A percentile compares a stretch with the other conserved stretches of the same genome.
Conservation (phyloP, 2,329 filamentous ascomycete species). For the Fusarium sacchari region DNA sequence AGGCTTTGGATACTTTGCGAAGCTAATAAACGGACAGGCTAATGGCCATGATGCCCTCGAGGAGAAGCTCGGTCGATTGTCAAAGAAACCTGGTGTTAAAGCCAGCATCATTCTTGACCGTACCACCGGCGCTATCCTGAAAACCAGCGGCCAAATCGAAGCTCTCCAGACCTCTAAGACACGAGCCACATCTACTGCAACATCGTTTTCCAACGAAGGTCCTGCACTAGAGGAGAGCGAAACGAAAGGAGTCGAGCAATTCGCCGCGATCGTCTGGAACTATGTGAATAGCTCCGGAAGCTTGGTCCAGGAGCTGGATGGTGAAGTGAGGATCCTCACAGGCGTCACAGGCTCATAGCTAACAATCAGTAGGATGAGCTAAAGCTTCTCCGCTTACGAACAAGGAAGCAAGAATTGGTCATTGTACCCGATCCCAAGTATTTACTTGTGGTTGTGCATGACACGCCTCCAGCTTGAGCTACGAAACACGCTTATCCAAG, state of each 20-base stretch:
- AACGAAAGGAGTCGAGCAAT: conserved; percentile 73
- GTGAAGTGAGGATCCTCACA: conserved; percentile 62
- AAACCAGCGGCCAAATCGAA: conserved; percentile 75
- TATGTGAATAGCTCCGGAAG: conserved; percentile 76
- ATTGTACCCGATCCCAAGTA: conserved; percentile 85
- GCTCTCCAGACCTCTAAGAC: conserved; percentile 58
- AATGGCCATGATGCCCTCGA: conserved; percentile 70
- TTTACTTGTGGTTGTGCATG: conserved; percentile 81
- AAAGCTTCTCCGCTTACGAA: conserved; percentile 78
- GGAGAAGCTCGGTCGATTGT: conserved; percentile 73
- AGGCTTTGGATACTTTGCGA: not conserved
- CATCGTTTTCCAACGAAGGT: conserved; percentile 59
- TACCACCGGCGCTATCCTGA: conserved; percentile 76
- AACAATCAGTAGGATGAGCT: conserved; percentile 71
- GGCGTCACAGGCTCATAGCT: conserved; percentile 28
- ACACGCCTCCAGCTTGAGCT: conserved; percentile 74
- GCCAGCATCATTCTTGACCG: conserved; percentile 81
- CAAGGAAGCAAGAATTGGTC: conserved; percentile 86
- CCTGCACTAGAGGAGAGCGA: conserved; percentile 57
- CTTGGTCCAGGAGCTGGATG: conserved; percentile 77
- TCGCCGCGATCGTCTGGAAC: conserved; percentile 79
- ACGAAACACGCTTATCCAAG: conserved; percentile 32
- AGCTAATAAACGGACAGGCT: conserved; percentile 43
- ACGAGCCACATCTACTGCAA: conserved; percentile 50
- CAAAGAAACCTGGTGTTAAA: conserved; percentile 82